phyloP scores from a whole-genome alignment of 345 rosid genomes.

The Dipteronia sinensis region DNA sequence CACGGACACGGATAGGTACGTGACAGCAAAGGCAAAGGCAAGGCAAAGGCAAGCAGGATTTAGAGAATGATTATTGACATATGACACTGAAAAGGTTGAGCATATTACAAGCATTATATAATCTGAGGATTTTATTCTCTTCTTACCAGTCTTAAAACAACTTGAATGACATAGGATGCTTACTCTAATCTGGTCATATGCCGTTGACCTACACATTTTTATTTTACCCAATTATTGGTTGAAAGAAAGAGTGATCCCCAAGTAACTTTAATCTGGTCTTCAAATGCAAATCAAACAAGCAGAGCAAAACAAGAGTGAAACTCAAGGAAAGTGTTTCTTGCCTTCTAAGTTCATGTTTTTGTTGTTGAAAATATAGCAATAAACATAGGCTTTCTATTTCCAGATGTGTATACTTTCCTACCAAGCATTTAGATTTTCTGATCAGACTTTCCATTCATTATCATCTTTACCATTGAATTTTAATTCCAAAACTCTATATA shows the following conservation, averaged over 20 bases:
- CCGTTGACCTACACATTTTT: no score
- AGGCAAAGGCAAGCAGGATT: background rate
- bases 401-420: background rate
- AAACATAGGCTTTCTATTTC: background rate
- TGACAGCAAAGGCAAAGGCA: constrained; percentile 18
- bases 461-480: background rate
- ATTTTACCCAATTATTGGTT: no score
- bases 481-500: background rate
- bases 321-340: constrained; percentile 25
- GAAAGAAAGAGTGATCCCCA: constrained; percentile 7
- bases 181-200: no score
- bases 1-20: background rate
- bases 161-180: no score
- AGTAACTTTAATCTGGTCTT: background rate
- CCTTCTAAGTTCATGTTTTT: constrained; percentile 32
- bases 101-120: no score
- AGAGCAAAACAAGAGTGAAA: constrained; percentile 7
- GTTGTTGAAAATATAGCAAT: background rate
- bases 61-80: no score
- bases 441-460: background rate
- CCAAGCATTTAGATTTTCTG: no score
- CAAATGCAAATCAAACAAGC: background rate
- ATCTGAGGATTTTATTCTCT: no score
- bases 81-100: no score
- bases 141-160: no score